Evolutionary conservation across 2,329 filamentous ascomycete species (phyloP).

Genomic region (Magnaporthales sp.): DNA sequence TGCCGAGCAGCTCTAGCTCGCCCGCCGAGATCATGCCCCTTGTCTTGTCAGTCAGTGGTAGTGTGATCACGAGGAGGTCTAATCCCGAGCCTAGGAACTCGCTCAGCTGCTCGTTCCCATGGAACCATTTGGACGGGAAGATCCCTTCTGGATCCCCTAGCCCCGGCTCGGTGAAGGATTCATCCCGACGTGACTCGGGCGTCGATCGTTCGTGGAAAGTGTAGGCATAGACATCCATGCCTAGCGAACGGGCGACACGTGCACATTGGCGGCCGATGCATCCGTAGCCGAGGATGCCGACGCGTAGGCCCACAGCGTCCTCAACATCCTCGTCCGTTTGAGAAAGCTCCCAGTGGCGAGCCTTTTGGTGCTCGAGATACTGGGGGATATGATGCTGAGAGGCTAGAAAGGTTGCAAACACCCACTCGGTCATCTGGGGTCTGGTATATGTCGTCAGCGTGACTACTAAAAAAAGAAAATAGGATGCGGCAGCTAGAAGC

Average conservation of each 20-base stretch:
- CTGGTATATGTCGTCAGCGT: conserved; percentile 10
- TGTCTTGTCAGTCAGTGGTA: conserved; percentile 31
- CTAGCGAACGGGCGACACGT: conserved; percentile 45
- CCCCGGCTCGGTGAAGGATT: conserved; percentile 54
- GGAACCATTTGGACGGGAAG: conserved; percentile 32
- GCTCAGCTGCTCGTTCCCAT: conserved; percentile 24
- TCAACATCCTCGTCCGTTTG: conserved; percentile 6
- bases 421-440: conserved; percentile 23
- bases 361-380: conserved; percentile 13
- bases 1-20: conserved; percentile 18
- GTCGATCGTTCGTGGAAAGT: conserved; percentile 45
- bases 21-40: conserved; percentile 29
- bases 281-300: conserved; percentile 35
- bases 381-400: conserved; percentile 14
- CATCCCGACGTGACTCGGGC: conserved; percentile 47
- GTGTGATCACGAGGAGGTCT: conserved; percentile 30
- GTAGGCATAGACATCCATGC: conserved; percentile 61
- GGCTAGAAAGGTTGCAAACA: conserved; percentile 19
- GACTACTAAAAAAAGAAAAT: not conserved
- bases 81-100: conserved; percentile 31
- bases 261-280: conserved; percentile 34
- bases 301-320: conserved; percentile 24
- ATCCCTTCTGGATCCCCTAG: conserved; percentile 37
- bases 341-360: conserved; percentile 6
- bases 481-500: conserved; percentile 10